Percentiles rank a stretch among this genome's conserved stretches.
These are phyloP conservation scores for Lodderomyces theae DNA, from an alignment of 1,139 yeast species.

Conservation along the genomic window DNA sequence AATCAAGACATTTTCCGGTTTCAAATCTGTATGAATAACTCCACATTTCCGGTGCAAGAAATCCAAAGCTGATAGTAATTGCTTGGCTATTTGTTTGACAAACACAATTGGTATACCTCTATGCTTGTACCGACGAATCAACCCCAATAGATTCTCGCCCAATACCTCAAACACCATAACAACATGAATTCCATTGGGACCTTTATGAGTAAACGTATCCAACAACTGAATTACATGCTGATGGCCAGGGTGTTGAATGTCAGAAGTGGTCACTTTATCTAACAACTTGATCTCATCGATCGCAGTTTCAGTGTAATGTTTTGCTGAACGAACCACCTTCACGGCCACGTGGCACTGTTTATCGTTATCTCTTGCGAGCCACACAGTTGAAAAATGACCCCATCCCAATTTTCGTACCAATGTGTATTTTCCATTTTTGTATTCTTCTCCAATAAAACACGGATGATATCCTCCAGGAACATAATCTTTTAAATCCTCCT, in stretches of 20 bases:
- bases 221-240: constrained; percentile 61
- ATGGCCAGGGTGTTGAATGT: constrained; percentile 62
- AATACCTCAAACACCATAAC: constrained; percentile 89
- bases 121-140: constrained; percentile 65
- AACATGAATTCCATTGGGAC: constrained; percentile 75
- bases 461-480: constrained; percentile 87
- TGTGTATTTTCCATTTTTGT: constrained; percentile 57
- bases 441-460: constrained; percentile 70
- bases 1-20: constrained; percentile 85
- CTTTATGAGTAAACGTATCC: constrained; percentile 65
- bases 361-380: constrained; percentile 54
- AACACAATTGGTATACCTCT: constrained; percentile 72
- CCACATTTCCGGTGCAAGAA: constrained; percentile 83
- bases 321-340: constrained; percentile 77
- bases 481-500: constrained; percentile 70
- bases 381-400: constrained; percentile 53
- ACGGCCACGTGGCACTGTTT: constrained; percentile 70
- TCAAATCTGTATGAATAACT: constrained; percentile 86
- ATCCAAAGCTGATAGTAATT: constrained; percentile 71
- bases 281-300: constrained; percentile 76
- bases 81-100: constrained; percentile 80
- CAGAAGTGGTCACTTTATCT: constrained; percentile 43
- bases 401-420: constrained; percentile 68
- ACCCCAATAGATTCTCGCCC: constrained; percentile 75
- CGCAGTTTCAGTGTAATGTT: constrained; percentile 80